Base-by-base conservation (phyloP, 306 rosid genomes). In the Gastrolobium villosum region DNA sequence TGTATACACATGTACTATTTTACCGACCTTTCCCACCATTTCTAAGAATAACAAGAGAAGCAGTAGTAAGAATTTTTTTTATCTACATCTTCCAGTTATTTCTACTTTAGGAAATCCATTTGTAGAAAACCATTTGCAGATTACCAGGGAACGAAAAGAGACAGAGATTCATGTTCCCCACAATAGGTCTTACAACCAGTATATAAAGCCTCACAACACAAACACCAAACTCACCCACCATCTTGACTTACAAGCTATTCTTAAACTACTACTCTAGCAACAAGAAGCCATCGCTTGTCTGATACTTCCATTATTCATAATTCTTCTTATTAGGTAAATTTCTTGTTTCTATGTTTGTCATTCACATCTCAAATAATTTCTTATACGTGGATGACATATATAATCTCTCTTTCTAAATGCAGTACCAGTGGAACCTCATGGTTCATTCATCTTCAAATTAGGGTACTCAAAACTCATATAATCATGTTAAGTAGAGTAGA, bases 161-260 rank as follows among this genome's bases (percentile, higher is more conserved):
- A 78, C 87, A 55, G 86, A 76, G 86, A 87, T 54, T 75, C 77
- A 64, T 77, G 89, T 78, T 81, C 93, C 87, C 60, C 77, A 72
- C 69, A 67, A 64, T 34, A 68, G 68, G 68, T 75, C 88, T 76
- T 72, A 76, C 71, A 34, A 67, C 84, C 32, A 80, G 75, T 93
- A 91, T 95, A 93, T 84, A 95, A 74, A 84, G 85, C 83, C 87
- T 74, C 72, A 44, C 79, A 74, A 83, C 66, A 72, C 86, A 49
- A 75, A 59, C 65, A 76, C 78, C 32, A 83, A 74, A 85, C 76
- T 86, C 92, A 87, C 81, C 88, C 92, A 87, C 81, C 88, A 81
- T 46, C 86, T 81, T 49, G 4, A 81, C 63, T 75, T 36, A 54
- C 82, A 82, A 82, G 41, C 39, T 48, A 74, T 77, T 70, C 44